Evolutionary conservation across 106 monocot species (phyloP).

Genomic region (Dendrobium catenatum): DNA sequence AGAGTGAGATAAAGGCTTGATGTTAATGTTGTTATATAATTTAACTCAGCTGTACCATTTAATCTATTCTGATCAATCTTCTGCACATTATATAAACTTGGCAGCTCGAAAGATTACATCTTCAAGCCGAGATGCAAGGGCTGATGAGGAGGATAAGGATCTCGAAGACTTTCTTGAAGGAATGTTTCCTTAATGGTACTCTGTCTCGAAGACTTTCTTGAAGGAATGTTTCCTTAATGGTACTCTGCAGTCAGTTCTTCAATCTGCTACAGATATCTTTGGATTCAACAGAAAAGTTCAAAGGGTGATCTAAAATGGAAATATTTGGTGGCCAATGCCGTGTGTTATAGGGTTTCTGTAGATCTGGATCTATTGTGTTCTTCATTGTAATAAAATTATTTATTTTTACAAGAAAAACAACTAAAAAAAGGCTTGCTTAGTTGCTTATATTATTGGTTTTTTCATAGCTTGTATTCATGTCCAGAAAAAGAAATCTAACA

Average conservation of each 20-base stretch:
- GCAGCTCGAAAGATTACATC: constrained; percentile 7
- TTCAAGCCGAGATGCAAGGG: constrained; percentile 3
- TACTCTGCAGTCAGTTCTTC: not conserved
- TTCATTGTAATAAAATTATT: not conserved
- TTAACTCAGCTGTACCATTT: no score
- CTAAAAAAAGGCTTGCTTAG: no score
- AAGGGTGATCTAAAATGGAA: not conserved
- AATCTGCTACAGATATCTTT: not conserved
- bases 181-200: constrained; percentile 29
- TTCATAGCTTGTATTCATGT: no score
- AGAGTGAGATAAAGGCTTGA: no score
- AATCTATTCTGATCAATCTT: no score
- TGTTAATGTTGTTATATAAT: no score
- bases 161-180: constrained; percentile 31
- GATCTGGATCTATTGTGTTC: not conserved
- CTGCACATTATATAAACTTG: no score
- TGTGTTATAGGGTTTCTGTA: not conserved
- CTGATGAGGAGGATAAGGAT: constrained; percentile 13
- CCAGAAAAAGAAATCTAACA: no score
- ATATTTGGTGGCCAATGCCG: not conserved
- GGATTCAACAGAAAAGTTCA: no score
- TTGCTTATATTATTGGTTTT: no score
- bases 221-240: constrained; percentile 38
- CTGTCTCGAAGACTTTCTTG: no score
- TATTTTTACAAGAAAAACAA: no score